phyloP scores from a whole-genome alignment of 306 rosid genomes.

The Casuarina glauca region DNA sequence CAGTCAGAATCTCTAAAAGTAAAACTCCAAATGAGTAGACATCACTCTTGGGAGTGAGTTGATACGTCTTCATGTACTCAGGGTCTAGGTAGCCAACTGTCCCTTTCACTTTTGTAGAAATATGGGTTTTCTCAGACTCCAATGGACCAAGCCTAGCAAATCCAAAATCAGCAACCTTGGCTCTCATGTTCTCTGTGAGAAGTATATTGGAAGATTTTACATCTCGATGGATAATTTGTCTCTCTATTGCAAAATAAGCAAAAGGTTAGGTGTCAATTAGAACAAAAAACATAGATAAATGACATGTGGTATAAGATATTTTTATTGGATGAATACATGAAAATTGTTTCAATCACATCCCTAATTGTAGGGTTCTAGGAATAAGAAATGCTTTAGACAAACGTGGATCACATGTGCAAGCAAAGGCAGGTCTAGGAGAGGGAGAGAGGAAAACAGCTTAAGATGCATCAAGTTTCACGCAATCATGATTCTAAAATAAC shows the following conservation, averaged over 20 bases:
- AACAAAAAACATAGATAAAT: constrained; percentile 10
- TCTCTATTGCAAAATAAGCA: constrained; percentile 59
- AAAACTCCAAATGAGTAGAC: constrained; percentile 95
- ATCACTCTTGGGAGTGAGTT: constrained; percentile 92
- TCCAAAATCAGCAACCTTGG: constrained; percentile 97
- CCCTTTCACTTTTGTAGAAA: constrained; percentile 98
- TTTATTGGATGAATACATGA: constrained; percentile 15
- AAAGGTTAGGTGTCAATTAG: constrained; percentile 25
- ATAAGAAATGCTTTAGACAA: neutral
- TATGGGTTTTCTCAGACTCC: constrained; percentile 73
- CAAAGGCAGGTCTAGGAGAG: neutral
- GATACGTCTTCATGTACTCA: constrained; percentile 93
- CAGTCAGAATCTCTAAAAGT: constrained; percentile 78
- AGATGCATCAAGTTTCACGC: neutral
- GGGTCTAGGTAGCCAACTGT: constrained; percentile 99
- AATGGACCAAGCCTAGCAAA: constrained; percentile 91
- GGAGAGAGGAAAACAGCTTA: neutral
- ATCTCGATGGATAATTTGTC: constrained; percentile 91
- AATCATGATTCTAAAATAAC: neutral
- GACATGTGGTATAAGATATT: constrained; percentile 11
- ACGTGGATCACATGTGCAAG: neutral
- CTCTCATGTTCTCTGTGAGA: constrained; percentile 94
- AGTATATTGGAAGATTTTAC: constrained; percentile 98
- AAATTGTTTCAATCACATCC: neutral
- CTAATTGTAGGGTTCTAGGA: neutral